Percentiles rank a stretch among this genome's conserved stretches.
Evolutionary conservation across 768 basidiomycete genomes (phyloP).

Genomic region (Agaricus bisporus): DNA sequence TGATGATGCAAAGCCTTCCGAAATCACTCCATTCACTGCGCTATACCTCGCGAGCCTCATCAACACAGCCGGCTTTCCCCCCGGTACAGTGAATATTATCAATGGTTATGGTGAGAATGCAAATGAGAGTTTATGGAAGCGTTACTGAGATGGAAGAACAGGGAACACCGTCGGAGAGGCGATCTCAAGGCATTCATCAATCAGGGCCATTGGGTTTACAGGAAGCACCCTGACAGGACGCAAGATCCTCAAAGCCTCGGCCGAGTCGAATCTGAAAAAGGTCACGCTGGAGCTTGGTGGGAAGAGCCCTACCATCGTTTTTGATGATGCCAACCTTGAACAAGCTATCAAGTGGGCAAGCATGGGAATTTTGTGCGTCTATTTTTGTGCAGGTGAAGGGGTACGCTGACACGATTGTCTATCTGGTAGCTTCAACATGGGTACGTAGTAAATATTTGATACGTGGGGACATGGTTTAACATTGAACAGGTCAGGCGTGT

Average conservation of each 20-base stretch:
- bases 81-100: conserved; percentile 69
- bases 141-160: not conserved
- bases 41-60: conserved; percentile 45
- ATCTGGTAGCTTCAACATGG: conserved; percentile 22
- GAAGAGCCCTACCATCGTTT: conserved; percentile 58
- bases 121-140: not conserved
- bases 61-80: conserved; percentile 67
- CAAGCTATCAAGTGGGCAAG: conserved; percentile 63
- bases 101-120: conserved; percentile 47
- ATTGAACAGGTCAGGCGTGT: conserved; percentile 53
- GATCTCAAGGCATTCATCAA: conserved; percentile 54
- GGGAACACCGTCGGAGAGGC: conserved; percentile 57
- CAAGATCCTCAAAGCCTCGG: conserved; percentile 63
- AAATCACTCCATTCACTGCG: conserved; percentile 66
- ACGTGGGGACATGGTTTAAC: not conserved
- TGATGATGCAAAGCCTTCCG: conserved; percentile 43
- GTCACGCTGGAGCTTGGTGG: conserved; percentile 73
- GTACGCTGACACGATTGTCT: not conserved
- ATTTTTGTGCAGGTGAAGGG: not conserved
- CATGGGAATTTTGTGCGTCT: conserved; percentile 57
- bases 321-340: conserved; percentile 58
- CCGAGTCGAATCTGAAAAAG: conserved; percentile 68
- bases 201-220: conserved; percentile 75
- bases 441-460: conserved; percentile 3
- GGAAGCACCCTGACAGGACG: conserved; percentile 71